A percentile compares a stretch with the other conserved stretches of the same genome.
phyloP scores from a whole-genome alignment of 768 basidiomycete species.

The Clitopilus passeckerianus region DNA sequence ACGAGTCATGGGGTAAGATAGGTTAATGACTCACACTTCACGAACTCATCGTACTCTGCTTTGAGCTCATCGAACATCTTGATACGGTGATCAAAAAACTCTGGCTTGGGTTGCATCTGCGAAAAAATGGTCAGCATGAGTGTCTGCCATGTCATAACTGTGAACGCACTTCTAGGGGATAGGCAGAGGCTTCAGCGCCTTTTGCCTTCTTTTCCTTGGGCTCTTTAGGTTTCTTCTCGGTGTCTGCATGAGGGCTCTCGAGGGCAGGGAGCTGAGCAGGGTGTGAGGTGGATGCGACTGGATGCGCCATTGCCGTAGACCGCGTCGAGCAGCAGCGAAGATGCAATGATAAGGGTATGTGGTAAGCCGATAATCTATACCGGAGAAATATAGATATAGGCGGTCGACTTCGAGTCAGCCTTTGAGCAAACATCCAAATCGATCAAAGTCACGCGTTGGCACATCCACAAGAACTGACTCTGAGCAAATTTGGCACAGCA shows the following conservation, averaged over 20 bases:
- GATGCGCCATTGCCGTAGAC: slow-evolving; percentile 45
- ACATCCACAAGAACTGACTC: slow-evolving; percentile 5
- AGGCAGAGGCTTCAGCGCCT: slow-evolving; percentile 30
- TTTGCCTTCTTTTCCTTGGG: slow-evolving; percentile 45
- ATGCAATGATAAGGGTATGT: slow-evolving; percentile 16
- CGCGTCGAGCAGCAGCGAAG: slow-evolving; percentile 11
- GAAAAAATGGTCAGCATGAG: slow-evolving; percentile 2
- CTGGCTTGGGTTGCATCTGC: slow-evolving; percentile 78
- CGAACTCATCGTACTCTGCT: slow-evolving; percentile 74
- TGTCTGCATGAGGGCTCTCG: slow-evolving; percentile 33
- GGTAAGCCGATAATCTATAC: slow-evolving; percentile 24
- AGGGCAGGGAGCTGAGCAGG: slow-evolving; percentile 43
- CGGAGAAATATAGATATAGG: slow-evolving; percentile 26
- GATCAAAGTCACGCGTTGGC: slow-evolving; percentile 28
- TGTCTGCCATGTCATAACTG: not conserved
- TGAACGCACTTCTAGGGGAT: slow-evolving; percentile 59
- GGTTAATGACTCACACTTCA: slow-evolving; percentile 50
- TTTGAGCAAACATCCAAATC: slow-evolving; percentile 31
- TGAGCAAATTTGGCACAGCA: not conserved
- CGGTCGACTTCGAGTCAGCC: slow-evolving; percentile 24
- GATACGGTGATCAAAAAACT: slow-evolving; percentile 86
- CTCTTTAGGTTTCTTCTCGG: slow-evolving; percentile 18
- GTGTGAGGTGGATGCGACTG: slow-evolving; percentile 50
- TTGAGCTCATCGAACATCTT: slow-evolving; percentile 87
- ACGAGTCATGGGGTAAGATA: not conserved